Percentiles rank a stretch among this genome's conserved stretches.
phyloP scores from a whole-genome alignment of 1,284 basidiomycete species.

The Apiotrichum mycotoxinovorans region DNA sequence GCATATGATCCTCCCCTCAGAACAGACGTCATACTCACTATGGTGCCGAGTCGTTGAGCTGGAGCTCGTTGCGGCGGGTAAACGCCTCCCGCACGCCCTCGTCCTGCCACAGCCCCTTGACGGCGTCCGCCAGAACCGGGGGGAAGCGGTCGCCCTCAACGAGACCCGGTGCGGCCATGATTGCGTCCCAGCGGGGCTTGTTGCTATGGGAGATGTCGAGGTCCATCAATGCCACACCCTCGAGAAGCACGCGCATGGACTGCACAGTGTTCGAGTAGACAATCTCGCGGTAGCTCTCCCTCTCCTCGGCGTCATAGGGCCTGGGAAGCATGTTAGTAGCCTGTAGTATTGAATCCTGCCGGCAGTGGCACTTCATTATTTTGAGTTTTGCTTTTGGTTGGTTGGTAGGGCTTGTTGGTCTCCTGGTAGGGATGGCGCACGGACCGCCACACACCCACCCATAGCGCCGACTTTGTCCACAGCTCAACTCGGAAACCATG shows the following conservation, averaged over 20 bases:
- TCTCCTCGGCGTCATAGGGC: conserved; percentile 83
- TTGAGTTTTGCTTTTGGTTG: too few species aligned
- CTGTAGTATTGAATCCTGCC: too few species aligned
- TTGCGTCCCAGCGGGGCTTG: conserved; percentile 69
- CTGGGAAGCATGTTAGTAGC: conserved; percentile 30
- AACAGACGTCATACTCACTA: too few species aligned
- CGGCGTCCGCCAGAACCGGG: conserved; percentile 71
- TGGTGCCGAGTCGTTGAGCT: conserved; percentile 91
- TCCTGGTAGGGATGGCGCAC: background rate
- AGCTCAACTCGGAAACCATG: background rate
- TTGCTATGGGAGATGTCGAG: conserved; percentile 64
- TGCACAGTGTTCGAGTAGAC: conserved; percentile 96
- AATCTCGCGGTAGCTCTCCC: conserved; percentile 95
- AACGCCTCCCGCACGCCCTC: conserved; percentile 80
- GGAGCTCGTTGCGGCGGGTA: conserved; percentile 81
- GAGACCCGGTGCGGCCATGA: conserved; percentile 78
- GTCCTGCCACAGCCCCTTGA: conserved; percentile 85
- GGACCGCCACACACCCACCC: background rate
- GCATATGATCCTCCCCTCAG: too few species aligned
- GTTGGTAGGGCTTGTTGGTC: background rate
- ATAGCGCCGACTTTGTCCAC: background rate
- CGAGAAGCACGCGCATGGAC: conserved; percentile 91
- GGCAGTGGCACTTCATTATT: too few species aligned
- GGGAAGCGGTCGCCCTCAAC: conserved; percentile 81
- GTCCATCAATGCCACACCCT: conserved; percentile 76